Base-by-base conservation (phyloP, 2,329 filamentous ascomycete species). In the Xenosphaeropsis pyriputrescens region DNA sequence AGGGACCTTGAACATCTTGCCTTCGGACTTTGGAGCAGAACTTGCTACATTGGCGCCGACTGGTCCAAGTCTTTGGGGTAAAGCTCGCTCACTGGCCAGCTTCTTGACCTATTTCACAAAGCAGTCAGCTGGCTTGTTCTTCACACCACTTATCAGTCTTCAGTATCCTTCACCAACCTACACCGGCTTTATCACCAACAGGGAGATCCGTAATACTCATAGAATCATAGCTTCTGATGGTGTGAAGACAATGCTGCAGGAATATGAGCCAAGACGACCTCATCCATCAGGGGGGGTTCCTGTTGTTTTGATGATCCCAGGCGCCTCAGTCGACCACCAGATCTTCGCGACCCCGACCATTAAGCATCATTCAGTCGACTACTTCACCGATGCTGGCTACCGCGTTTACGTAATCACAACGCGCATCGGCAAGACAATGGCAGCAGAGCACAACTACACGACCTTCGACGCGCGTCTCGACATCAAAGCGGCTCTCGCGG, bases 291-390 rank as follows among this genome's bases (percentile, higher is more conserved):
- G 60, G 16, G 51, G 58, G 14, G 52, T 60, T 7, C 62, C 62
- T 48, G 69, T 70, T 42, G 55, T 79, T 5, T 65, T 79, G 42
- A 66, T 79, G 61, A 62, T 79, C 33, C 72, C 74, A 0, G 75
- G 75, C 15, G 72, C 73, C 0, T 62, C 70, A 1, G 74, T 79
- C 1, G 70, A 78, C 50, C 70, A 79, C 45, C 67, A 73, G 43
- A 75, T 79, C 38, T 79, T 63, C 43, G 65, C 74, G 0, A 59
- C 76, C 18, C 73, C 74, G 2, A 79, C 74, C 2, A 75, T 79
- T 39, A 62, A 64, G n/a, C 67, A 65, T 44, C 78, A 79, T 50
- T 64, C 72, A 1, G 64, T 79, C 43, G 72, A 78, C 49, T 77
- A 76, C 55, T 71, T 79, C 50, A 70, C 64, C 2, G 58, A 65